These are phyloP conservation scores for Parsonsia alboflavescens DNA, from an alignment of 257 asterid genomes.

Conservation along the genomic window DNA sequence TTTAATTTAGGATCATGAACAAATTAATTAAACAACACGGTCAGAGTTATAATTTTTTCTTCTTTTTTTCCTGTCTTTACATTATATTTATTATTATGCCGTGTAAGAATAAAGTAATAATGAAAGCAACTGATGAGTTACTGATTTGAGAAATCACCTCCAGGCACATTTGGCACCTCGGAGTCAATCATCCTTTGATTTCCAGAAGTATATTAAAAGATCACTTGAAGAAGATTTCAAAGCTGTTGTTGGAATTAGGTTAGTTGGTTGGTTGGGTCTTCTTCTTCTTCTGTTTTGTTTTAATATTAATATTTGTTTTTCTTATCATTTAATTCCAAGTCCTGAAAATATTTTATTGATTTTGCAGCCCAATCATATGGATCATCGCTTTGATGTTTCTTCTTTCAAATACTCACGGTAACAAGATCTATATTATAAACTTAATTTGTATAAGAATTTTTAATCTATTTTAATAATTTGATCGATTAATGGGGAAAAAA, in stretches of 20 bases:
- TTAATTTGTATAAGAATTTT: too few relatives aligned
- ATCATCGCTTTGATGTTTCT: constrained; percentile 64
- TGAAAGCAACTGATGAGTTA: background rate
- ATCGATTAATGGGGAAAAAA: background rate
- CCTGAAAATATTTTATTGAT: background rate
- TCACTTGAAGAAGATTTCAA: constrained; percentile 91
- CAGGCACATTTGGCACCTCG: constrained; percentile 96
- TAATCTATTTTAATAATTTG: background rate
- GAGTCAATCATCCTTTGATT: constrained; percentile 58
- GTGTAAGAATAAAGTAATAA: too few relatives aligned
- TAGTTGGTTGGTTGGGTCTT: constrained; percentile 31
- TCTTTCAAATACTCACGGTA: constrained; percentile 83
- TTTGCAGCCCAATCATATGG: constrained; percentile 82
- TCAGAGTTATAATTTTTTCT: too few relatives aligned
- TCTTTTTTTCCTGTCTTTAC: too few relatives aligned
- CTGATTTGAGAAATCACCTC: background rate
- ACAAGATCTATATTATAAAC: constrained; percentile 10
- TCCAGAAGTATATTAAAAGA: constrained; percentile 75
- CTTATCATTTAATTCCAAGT: background rate
- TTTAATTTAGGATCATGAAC: too few relatives aligned
- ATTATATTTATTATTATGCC: too few relatives aligned
- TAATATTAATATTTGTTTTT: too few relatives aligned
- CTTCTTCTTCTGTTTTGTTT: background rate
- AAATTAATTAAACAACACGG: too few relatives aligned
- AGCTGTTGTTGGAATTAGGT: constrained; percentile 94